Evolutionary conservation across 371 early-diverging fungal species (phyloP), one percentile per base, ranked within the genome.

Genomic region (Paraphysoderma sedebokerense): DNA sequence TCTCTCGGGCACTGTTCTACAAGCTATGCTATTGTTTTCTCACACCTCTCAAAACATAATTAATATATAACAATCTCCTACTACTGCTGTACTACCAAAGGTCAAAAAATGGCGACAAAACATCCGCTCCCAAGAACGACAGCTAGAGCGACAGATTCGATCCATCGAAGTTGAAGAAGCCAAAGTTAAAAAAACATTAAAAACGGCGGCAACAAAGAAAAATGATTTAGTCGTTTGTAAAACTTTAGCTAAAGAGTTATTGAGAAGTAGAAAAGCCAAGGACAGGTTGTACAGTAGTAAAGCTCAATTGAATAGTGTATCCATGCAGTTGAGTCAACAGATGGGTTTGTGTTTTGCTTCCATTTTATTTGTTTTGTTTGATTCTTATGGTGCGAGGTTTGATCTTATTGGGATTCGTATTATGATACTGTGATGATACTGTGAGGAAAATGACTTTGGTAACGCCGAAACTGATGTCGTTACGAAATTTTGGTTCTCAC

Each of bases 251-350:
- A 84, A 79, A 55, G 90, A 87, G 57, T 62, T 96, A 32, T 79
- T 88, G 26, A 70, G 81, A 6, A 77, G 82, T 40, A 66, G 79
- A 40, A 77, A 73, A 49, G 85, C 88, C 23, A 83, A 79, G 55
- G 73, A 83, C 45, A 68, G 92, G 30, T 49, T 95, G 31, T 70
- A 79, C 52, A 86, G 85, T 22, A 80, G 78, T 54, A 91, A 90
- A 54, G 96, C 93, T 0, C 92, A 92, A 57, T 68, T 96, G 54
- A 88, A 87, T 59, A 85, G 87, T 12, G 74, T 96, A 41, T 59
- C 70, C 27, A 81, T 92, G 87, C 87, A 89, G 57, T 63, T 96
- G 39, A 80, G 87, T 54, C 83, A 85, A 53, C 90, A 89, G 61
- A 61, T 84, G 27, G 80, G 88, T 87, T 62, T 33, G 60, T 38